phyloP scores from a whole-genome alignment of 2,329 filamentous ascomycete species.

The Rosellinia necatrix region DNA sequence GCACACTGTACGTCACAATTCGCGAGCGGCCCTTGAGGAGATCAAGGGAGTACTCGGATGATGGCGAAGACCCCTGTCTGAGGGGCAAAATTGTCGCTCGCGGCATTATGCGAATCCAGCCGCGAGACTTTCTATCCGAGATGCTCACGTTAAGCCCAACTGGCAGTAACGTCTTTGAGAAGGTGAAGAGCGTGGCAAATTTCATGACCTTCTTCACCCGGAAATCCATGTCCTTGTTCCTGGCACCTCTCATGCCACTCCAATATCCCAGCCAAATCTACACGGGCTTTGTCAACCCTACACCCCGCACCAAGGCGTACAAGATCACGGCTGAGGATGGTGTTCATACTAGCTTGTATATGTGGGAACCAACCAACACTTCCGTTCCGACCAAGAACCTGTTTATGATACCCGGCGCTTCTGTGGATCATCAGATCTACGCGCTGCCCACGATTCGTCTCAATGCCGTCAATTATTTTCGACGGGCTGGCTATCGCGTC shows the following conservation, averaged over 20 bases:
- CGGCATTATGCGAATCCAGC: conserved; percentile 62
- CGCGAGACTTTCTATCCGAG: conserved; percentile 59
- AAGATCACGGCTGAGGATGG: conserved; percentile 57
- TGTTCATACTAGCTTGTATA: conserved; percentile 56
- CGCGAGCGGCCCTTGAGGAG: conserved; percentile 44
- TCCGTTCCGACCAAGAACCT: conserved; percentile 52
- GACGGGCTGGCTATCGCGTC: conserved; percentile 62
- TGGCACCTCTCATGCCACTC: conserved; percentile 59
- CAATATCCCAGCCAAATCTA: conserved; percentile 57
- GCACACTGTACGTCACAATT: conserved; percentile 65
- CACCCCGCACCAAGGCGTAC: conserved; percentile 48
- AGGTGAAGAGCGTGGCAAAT: conserved; percentile 49
- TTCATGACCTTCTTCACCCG: conserved; percentile 62
- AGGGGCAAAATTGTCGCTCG: conserved; percentile 56
- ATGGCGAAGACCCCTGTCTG: conserved; percentile 46
- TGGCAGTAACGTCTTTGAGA: conserved; percentile 51
- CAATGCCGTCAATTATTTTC: conserved; percentile 68
- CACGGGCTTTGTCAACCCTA: conserved; percentile 59
- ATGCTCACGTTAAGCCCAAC: conserved; percentile 58
- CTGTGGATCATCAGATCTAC: conserved; percentile 67
- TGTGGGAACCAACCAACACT: conserved; percentile 58
- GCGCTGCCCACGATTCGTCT: conserved; percentile 65
- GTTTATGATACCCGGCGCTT: conserved; percentile 65
- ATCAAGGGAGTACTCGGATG: conserved; percentile 35
- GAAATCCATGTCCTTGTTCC: conserved; percentile 57